Conservation (phyloP, 495 filamentous ascomycete species). For the Penicillium dipodomyicola region DNA sequence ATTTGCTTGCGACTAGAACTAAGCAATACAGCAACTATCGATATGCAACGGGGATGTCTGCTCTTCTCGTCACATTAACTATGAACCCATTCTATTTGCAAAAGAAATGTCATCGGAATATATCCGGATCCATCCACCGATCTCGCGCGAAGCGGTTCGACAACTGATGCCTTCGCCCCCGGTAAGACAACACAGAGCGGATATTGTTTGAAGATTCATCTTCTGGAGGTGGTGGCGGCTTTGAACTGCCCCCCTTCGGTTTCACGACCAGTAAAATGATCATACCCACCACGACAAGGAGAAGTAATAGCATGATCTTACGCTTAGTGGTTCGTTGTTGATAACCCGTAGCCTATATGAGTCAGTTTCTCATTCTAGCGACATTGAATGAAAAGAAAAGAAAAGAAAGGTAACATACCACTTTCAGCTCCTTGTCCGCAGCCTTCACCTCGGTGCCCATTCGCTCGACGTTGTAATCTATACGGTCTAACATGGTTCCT, state of each 20-base stretch:
- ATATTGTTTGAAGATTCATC: constrained; percentile 31
- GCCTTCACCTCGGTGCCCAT: constrained; percentile 88
- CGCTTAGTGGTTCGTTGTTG: constrained; percentile 86
- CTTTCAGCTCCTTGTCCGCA: constrained; percentile 86
- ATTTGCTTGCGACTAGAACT: neutral
- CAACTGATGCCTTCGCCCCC: constrained; percentile 23
- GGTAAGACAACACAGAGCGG: constrained; percentile 26
- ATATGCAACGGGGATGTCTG: constrained; percentile 5
- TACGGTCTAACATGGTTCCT: constrained; percentile 94
- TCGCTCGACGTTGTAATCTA: constrained; percentile 95
- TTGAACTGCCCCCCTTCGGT: constrained; percentile 56
- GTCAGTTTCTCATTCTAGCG: neutral
- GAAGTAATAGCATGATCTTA: constrained; percentile 83
- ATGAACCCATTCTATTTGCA: constrained; percentile 13
- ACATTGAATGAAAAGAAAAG: neutral
- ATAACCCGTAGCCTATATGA: constrained; percentile 68
- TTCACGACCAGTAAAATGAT: constrained; percentile 86
- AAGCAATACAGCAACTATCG: neutral
- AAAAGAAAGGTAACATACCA: constrained; percentile 49
- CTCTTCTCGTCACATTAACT: constrained; percentile 19
- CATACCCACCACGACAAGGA: constrained; percentile 78
- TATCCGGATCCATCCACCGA: constrained; percentile 43
- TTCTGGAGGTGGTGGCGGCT: constrained; percentile 23
- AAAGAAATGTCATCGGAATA: constrained; percentile 33
- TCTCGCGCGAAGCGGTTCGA: constrained; percentile 30